Percentiles rank a stretch among this genome's conserved stretches.
phyloP scores from a whole-genome alignment of 768 basidiomycete species.

The Crassisporium funariophilum region DNA sequence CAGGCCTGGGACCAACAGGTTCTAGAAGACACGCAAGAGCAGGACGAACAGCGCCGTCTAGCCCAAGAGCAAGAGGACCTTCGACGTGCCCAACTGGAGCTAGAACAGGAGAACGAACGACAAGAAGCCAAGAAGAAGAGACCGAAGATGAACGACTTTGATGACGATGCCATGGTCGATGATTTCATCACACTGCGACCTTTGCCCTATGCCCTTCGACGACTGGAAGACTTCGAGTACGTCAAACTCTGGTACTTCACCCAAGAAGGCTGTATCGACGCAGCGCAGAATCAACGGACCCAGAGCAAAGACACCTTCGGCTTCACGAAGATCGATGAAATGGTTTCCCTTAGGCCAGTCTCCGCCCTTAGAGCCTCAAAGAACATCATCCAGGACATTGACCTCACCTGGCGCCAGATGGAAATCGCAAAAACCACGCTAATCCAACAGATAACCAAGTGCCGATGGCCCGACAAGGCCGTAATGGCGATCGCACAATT shows the following conservation, averaged over 20 bases:
- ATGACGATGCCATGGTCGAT: neutral
- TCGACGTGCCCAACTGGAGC: neutral
- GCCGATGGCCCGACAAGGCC: slow-evolving; percentile 7
- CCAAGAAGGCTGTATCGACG: slow-evolving; percentile 7
- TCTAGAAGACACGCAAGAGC: neutral
- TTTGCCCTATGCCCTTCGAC: slow-evolving; percentile 9
- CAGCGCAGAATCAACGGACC: neutral
- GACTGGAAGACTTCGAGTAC: slow-evolving; percentile 9
- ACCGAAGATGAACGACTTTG: neutral
- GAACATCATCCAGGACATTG: slow-evolving; percentile 7
- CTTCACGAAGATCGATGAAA: slow-evolving; percentile 8
- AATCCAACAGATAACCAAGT: neutral
- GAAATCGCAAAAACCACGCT: slow-evolving; percentile 12
- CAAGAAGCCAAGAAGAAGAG: neutral
- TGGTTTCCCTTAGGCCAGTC: slow-evolving; percentile 7
- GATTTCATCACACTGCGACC: slow-evolving; percentile 6
- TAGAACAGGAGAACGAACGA: neutral
- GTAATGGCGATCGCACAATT: slow-evolving; percentile 8
- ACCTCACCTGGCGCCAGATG: slow-evolving; percentile 21
- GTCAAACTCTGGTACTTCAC: slow-evolving; percentile 13
- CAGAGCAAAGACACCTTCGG: slow-evolving; percentile 13
- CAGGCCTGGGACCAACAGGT: neutral
- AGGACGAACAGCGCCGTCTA: neutral
- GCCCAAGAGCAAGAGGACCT: neutral
- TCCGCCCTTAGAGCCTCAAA: slow-evolving; percentile 17